Conservation (phyloP, 2,329 filamentous ascomycete genomes). For the Cladophialophora immunda region DNA sequence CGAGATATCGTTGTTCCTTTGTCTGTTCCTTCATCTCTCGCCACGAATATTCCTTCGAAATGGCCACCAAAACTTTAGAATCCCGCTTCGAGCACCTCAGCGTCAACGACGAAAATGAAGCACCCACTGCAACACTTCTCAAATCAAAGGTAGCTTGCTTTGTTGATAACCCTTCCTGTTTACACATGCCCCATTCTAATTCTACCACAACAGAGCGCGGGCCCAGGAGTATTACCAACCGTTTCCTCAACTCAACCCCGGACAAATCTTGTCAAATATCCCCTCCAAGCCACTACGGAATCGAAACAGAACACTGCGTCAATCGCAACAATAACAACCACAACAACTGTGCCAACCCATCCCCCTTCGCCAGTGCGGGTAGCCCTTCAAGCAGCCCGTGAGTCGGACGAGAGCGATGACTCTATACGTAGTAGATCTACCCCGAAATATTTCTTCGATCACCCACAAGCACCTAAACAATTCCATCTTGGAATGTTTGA, state of each 20-base stretch:
- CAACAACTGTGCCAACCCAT: slow-evolving; percentile 44
- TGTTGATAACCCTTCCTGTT: not conserved
- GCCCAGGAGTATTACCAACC: slow-evolving; percentile 43
- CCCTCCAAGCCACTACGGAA: slow-evolving; percentile 79
- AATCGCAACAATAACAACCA: slow-evolving; percentile 56
- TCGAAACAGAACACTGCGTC: slow-evolving; percentile 65
- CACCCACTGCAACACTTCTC: slow-evolving; percentile 64
- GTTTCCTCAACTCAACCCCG: slow-evolving; percentile 65
- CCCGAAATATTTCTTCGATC: slow-evolving; percentile 61
- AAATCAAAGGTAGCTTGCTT: slow-evolving; percentile 75
- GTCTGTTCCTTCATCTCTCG: not conserved
- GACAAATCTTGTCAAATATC: slow-evolving; percentile 85
- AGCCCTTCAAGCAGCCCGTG: slow-evolving; percentile 53
- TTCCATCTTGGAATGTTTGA: slow-evolving; percentile 96
- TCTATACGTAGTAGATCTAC: slow-evolving; percentile 32
- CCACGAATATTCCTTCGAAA: slow-evolving; percentile 38
- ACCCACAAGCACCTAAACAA: slow-evolving; percentile 62
- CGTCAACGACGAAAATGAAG: slow-evolving; percentile 87
- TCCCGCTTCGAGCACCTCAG: slow-evolving; percentile 88
- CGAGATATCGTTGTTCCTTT: not conserved
- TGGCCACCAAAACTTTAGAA: slow-evolving; percentile 83
- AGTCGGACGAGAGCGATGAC: slow-evolving; percentile 59
- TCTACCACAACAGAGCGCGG: slow-evolving; percentile 20
- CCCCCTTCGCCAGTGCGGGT: slow-evolving; percentile 64
- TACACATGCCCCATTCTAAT: not conserved